These are phyloP conservation scores for Camellia japonica DNA, from an alignment of 148 eudicot genomes.

Conservation along the genomic window DNA sequence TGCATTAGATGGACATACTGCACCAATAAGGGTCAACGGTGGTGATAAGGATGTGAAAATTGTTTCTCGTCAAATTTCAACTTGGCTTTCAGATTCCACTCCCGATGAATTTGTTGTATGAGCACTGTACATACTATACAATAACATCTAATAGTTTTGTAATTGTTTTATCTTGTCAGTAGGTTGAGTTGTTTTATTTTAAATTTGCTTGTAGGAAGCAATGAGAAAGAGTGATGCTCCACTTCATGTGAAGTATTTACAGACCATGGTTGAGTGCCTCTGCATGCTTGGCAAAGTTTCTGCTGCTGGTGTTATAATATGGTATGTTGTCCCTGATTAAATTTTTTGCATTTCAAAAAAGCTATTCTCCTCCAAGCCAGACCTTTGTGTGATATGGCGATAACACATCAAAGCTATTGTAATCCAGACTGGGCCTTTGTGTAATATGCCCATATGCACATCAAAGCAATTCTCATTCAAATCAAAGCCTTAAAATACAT, in stretches of 20 bases:
- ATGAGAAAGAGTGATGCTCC: conserved; percentile 87
- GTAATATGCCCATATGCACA: too few species aligned
- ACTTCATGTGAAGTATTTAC: conserved; percentile 86
- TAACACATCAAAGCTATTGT: too few species aligned
- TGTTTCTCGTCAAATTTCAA: conserved; percentile 67
- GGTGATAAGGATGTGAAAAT: conserved; percentile 55
- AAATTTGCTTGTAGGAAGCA: conserved; percentile 65
- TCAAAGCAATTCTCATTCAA: too few species aligned
- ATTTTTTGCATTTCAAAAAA: conserved; percentile 5
- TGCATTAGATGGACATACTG: conserved; percentile 37
- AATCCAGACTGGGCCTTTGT: too few species aligned
- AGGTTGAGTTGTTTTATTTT: conserved; percentile 20
- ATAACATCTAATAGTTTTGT: conserved; percentile 16
- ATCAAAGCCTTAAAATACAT: too few species aligned
- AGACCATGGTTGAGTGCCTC: conserved; percentile 92
- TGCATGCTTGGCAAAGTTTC: conserved; percentile 98
- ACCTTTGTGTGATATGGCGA: background rate
- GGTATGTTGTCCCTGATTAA: conserved; percentile 44
- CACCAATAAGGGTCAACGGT: conserved; percentile 47
- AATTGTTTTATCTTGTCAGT: conserved; percentile 11
- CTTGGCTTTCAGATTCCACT: conserved; percentile 85
- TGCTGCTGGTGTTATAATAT: conserved; percentile 96
- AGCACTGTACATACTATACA: conserved; percentile 14
- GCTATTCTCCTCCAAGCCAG: background rate
- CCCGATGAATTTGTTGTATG: conserved; percentile 98